These are phyloP conservation scores for Lophiostoma macrostomum DNA, from an alignment of 495 filamentous ascomycete species.

Conservation along the genomic window DNA sequence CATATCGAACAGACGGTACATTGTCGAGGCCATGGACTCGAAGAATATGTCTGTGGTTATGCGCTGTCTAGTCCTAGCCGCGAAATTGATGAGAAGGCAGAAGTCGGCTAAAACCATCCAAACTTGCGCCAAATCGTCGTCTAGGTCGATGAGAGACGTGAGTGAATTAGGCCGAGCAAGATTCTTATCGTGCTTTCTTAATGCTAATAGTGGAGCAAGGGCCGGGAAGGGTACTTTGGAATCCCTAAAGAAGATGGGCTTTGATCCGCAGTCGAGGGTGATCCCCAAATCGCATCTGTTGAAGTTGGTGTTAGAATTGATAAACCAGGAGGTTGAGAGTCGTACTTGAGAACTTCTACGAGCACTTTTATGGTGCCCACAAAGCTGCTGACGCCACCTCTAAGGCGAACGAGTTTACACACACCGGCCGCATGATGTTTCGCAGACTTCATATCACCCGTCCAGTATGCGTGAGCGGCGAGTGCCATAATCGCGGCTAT, in stretches of 20 bases:
- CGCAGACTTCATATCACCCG: constrained; percentile 32
- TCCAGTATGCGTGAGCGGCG: constrained; percentile 35
- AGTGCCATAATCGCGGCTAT: constrained; percentile 39
- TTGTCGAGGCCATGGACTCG: neutral
- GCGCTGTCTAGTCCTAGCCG: neutral
- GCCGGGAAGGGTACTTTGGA: neutral
- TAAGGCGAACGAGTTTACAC: constrained; percentile 39
- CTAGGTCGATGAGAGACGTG: too few relatives aligned
- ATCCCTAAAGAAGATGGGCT: constrained; percentile 1
- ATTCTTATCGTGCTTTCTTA: too few relatives aligned
- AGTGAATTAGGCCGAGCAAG: too few relatives aligned
- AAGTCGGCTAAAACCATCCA: neutral
- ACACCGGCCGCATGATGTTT: constrained; percentile 42
- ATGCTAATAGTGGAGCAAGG: too few relatives aligned
- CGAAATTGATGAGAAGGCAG: neutral
- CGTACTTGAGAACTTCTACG: neutral
- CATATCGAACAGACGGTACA: neutral
- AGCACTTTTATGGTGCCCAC: constrained; percentile 2
- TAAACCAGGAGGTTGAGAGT: neutral
- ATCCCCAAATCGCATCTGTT: constrained; percentile 2
- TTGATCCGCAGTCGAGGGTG: constrained; percentile 1
- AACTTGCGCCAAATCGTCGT: neutral
- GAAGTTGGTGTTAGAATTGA: neutral
- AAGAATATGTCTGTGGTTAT: neutral
- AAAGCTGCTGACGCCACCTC: constrained; percentile 36